Evolutionary conservation across 768 basidiomycete species (phyloP).

Genomic region (Podaxis sp.): DNA sequence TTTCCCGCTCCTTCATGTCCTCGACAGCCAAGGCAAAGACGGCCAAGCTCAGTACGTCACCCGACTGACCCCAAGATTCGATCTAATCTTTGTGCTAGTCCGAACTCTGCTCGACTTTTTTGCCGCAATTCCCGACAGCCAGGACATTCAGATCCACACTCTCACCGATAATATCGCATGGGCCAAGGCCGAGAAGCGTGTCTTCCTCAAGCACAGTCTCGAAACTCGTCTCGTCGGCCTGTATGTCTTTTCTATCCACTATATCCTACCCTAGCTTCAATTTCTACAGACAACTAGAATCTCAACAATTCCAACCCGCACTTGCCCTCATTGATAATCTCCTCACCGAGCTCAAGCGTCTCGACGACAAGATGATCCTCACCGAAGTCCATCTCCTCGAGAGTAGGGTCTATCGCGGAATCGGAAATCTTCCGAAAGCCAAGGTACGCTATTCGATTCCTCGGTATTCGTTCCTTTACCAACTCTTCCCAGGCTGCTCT

Average conservation of each 20-base stretch:
- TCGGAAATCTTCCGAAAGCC: constrained; percentile 86
- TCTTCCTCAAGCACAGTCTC: constrained; percentile 93
- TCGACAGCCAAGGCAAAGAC: constrained; percentile 98
- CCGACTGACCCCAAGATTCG: not conserved
- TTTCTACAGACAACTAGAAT: constrained; percentile 64
- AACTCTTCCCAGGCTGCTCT: constrained; percentile 62
- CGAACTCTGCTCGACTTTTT: constrained; percentile 94
- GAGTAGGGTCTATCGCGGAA: constrained; percentile 85
- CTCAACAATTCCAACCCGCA: constrained; percentile 74
- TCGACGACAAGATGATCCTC: constrained; percentile 98
- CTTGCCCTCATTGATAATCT: constrained; percentile 81
- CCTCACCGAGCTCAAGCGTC: constrained; percentile 86
- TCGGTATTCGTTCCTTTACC: constrained; percentile 21
- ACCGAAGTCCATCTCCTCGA: constrained; percentile 97
- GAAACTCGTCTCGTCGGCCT: constrained; percentile 85
- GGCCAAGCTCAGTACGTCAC: constrained; percentile 81
- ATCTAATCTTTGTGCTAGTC: constrained; percentile 45
- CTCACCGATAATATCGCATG: constrained; percentile 89
- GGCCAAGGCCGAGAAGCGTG: constrained; percentile 89
- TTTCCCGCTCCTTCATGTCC: constrained; percentile 84
- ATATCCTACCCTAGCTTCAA: constrained; percentile 1
- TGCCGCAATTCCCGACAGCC: constrained; percentile 70
- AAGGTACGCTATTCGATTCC: constrained; percentile 53
- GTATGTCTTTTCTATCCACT: constrained; percentile 30
- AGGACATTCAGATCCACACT: constrained; percentile 78